phyloP scores from a whole-genome alignment of 2,329 filamentous ascomycete genomes.

The Pseudogymnoascus sp. region DNA sequence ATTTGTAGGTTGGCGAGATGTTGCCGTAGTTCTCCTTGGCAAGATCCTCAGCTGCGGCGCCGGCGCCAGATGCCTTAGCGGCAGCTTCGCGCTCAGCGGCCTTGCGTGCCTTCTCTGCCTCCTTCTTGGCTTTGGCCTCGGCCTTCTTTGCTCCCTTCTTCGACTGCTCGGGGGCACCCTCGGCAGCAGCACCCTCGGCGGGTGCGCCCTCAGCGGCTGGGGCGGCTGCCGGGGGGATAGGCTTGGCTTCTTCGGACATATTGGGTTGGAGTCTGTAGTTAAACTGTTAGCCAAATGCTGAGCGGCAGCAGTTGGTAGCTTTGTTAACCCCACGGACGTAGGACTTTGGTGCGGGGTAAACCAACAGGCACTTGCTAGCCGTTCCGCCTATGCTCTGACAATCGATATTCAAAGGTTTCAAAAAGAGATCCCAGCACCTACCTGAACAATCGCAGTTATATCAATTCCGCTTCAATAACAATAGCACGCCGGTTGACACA shows the following conservation, averaged over 20 bases:
- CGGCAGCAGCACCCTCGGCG: neutral
- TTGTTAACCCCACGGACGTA: neutral
- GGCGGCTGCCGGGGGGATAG: neutral
- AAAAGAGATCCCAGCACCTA: neutral
- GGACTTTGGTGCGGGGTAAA: neutral
- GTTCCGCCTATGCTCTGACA: neutral
- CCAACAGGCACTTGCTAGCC: neutral
- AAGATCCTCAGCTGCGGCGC: slow-evolving; percentile 42
- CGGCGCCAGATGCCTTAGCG: slow-evolving; percentile 59
- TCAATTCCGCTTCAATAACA: neutral
- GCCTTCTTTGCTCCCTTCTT: neutral
- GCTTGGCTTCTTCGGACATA: slow-evolving; percentile 8
- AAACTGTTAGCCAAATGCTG: neutral
- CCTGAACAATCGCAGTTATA: slow-evolving; percentile 3
- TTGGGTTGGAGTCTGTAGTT: neutral
- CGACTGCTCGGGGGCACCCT: slow-evolving; percentile 33
- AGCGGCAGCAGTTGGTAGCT: neutral
- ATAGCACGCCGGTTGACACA: slow-evolving; percentile 2
- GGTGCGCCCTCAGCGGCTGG: slow-evolving; percentile 8
- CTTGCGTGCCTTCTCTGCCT: slow-evolving; percentile 32
- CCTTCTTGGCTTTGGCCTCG: slow-evolving; percentile 32
- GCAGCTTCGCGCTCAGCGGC: slow-evolving; percentile 68
- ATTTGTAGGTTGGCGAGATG: slow-evolving; percentile 47
- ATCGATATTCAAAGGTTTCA: neutral
- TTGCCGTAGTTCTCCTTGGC: slow-evolving; percentile 50